Percentiles rank a stretch among this genome's conserved stretches.
These are phyloP conservation scores for Penicillium decumbens DNA, from an alignment of 2,329 filamentous ascomycete genomes.

Conservation along the genomic window DNA sequence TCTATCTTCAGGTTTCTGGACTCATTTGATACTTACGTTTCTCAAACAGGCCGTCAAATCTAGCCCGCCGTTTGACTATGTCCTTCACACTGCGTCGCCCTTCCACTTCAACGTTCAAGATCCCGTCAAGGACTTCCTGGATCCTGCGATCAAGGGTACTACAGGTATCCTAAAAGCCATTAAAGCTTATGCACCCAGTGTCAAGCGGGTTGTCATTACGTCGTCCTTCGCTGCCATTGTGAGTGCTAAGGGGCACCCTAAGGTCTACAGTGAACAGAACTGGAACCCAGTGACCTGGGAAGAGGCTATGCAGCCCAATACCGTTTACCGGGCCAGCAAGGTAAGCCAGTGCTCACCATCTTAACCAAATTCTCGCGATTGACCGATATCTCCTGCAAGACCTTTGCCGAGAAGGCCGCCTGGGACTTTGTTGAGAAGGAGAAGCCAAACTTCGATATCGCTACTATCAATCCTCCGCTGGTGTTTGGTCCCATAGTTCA, in stretches of 20 bases:
- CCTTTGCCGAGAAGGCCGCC: constrained; percentile 62
- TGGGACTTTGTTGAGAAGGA: constrained; percentile 60
- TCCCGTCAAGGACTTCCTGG: constrained; percentile 60
- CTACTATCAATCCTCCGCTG: constrained; percentile 59
- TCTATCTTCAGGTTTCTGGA: not conserved
- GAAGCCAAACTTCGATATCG: constrained; percentile 56
- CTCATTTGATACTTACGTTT: constrained; percentile 4
- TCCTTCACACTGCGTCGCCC: constrained; percentile 70
- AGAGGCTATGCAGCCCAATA: constrained; percentile 34
- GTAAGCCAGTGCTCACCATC: constrained; percentile 20
- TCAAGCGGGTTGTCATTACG: constrained; percentile 69
- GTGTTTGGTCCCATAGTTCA: constrained; percentile 62
- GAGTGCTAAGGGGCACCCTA: constrained; percentile 39
- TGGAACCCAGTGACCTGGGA: constrained; percentile 47
- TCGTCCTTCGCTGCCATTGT: constrained; percentile 66
- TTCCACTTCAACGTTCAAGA: constrained; percentile 69
- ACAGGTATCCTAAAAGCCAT: constrained; percentile 59
- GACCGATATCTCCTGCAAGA: constrained; percentile 20
- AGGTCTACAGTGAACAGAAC: constrained; percentile 36
- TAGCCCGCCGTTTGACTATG: constrained; percentile 63
- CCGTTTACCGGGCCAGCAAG: constrained; percentile 52
- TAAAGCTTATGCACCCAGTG: constrained; percentile 57
- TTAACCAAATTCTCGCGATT: constrained; percentile 1
- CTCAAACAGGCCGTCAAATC: constrained; percentile 50
- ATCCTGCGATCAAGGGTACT: constrained; percentile 60